phyloP scores from a whole-genome alignment of 192 early-diverging fungal species.

The Rhizophagus prolifer region DNA sequence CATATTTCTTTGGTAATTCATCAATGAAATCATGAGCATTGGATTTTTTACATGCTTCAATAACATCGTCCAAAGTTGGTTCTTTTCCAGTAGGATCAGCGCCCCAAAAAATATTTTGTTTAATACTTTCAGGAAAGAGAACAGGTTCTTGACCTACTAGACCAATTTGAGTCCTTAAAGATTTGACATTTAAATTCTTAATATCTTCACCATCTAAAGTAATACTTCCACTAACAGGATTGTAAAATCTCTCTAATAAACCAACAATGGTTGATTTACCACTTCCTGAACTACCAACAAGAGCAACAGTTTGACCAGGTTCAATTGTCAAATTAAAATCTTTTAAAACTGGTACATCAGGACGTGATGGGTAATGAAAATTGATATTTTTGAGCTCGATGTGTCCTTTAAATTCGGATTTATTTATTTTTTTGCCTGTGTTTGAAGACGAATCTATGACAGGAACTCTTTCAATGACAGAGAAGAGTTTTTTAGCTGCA shows the following conservation, averaged over 20 bases:
- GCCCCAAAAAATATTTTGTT: constrained; percentile 81
- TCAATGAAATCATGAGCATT: constrained; percentile 84
- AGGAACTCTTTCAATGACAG: constrained; percentile 80
- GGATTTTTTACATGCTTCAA: constrained; percentile 63
- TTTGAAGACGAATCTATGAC: constrained; percentile 63
- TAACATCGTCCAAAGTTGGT: constrained; percentile 68
- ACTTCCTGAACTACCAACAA: constrained; percentile 64
- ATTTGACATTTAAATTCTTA: constrained; percentile 75
- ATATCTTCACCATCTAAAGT: constrained; percentile 75
- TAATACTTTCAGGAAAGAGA: constrained; percentile 76
- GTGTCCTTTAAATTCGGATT: constrained; percentile 49
- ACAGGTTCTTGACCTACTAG: constrained; percentile 92
- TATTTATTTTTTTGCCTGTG: constrained; percentile 47
- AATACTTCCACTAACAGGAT: constrained; percentile 56
- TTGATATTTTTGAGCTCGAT: constrained; percentile 76
- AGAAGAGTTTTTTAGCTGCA: constrained; percentile 79
- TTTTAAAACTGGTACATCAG: constrained; percentile 78
- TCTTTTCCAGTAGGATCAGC: constrained; percentile 40
- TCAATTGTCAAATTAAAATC: constrained; percentile 66
- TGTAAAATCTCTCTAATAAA: constrained; percentile 88
- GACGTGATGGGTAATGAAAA: constrained; percentile 85
- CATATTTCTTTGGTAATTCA: constrained; percentile 77
- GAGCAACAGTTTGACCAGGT: constrained; percentile 69
- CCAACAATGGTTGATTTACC: constrained; percentile 86
- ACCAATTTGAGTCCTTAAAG: constrained; percentile 83